phyloP scores from a whole-genome alignment of 2,329 filamentous ascomycete species.

The Aspergillus neoniger region DNA sequence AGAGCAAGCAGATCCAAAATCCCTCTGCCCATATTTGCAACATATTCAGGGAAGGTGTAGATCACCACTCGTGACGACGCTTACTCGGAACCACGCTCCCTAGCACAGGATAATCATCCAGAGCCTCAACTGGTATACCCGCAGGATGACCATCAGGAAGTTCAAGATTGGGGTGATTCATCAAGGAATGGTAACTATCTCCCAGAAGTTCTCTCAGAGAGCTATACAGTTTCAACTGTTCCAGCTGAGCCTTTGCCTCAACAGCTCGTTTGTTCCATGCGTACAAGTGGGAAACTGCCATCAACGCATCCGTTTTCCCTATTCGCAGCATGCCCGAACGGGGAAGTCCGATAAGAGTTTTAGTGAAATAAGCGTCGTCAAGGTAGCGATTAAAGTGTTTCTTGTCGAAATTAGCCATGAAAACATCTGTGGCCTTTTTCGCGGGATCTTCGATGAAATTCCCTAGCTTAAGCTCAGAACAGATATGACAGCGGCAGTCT shows the following conservation, averaged over 20 bases:
- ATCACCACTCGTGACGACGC: too few relatives aligned
- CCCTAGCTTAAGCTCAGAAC: background rate
- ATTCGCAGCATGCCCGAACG: background rate
- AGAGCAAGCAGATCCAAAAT: too few relatives aligned
- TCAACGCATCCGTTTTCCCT: background rate
- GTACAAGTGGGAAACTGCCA: background rate
- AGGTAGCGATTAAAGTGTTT: background rate
- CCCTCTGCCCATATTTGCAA: too few relatives aligned
- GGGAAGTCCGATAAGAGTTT: background rate
- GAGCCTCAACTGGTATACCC: too few relatives aligned
- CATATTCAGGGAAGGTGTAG: too few relatives aligned
- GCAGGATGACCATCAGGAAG: background rate
- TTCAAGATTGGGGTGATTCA: background rate
- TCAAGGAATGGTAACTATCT: background rate
- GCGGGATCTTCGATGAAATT: background rate
- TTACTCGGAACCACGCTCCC: too few relatives aligned
- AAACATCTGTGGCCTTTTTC: too few relatives aligned
- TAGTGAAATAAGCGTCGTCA: background rate
- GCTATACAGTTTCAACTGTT: background rate
- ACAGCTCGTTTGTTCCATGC: background rate
- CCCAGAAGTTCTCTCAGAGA: background rate
- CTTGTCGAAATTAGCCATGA: too few relatives aligned
- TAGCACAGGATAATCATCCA: too few relatives aligned
- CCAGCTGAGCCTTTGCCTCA: background rate
- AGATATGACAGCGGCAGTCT: background rate